Evolutionary conservation across 2,329 filamentous ascomycete species (phyloP).

Genomic region (Hypoxylon sp.): DNA sequence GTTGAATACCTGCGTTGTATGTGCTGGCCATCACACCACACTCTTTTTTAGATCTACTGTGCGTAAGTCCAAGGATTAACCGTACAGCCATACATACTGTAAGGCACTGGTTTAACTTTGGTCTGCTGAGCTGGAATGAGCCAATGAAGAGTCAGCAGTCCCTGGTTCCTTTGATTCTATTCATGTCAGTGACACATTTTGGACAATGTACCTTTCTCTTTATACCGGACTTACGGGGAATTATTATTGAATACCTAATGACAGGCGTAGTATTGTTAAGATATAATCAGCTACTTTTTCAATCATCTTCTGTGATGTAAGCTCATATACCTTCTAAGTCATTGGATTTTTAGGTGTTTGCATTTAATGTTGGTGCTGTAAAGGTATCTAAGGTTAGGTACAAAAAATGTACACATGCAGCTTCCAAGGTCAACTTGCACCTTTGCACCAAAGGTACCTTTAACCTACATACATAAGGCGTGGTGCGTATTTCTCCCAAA

Average conservation of each 20-base stretch:
- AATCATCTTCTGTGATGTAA: too few species aligned
- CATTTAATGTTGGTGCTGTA: too few species aligned
- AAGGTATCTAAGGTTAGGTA: neutral
- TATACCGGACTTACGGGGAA: neutral
- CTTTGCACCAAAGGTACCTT: neutral
- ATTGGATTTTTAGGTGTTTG: too few species aligned
- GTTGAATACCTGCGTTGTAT: slow-evolving; percentile 12
- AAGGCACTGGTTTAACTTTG: slow-evolving; percentile 4
- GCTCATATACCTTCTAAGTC: too few species aligned
- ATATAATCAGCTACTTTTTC: too few species aligned
- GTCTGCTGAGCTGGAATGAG: slow-evolving; percentile 20
- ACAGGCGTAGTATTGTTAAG: too few species aligned
- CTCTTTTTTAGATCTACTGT: slow-evolving; percentile 25
- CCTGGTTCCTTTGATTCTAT: slow-evolving; percentile 1
- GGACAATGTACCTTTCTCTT: neutral
- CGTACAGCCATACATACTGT: slow-evolving; percentile 16
- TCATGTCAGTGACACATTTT: slow-evolving; percentile 12
- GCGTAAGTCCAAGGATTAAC: neutral
- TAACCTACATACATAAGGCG: slow-evolving; percentile 10
- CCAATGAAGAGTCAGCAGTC: slow-evolving; percentile 11
- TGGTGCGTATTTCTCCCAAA: slow-evolving; percentile 24
- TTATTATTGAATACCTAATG: neutral
- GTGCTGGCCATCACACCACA: slow-evolving; percentile 43
- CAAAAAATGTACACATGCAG: neutral
- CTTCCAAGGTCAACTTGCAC: too few species aligned